phyloP scores from a whole-genome alignment of 2,329 filamentous ascomycete species.

The Ophiostoma himal-ulmi region DNA sequence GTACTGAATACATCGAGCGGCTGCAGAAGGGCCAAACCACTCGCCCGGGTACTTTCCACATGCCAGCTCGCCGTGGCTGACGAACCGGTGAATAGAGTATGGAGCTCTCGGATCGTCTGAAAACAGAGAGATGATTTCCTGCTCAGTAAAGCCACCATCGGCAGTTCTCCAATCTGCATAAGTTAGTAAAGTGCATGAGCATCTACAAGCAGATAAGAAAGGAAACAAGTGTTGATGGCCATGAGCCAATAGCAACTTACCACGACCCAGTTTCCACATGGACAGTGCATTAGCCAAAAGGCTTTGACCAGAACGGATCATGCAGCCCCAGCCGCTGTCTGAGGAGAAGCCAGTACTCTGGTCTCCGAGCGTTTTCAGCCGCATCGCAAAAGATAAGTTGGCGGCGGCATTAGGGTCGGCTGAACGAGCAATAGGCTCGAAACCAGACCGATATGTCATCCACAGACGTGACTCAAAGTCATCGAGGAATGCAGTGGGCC shows the following conservation, averaged over 20 bases:
- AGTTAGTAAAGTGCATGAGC: not conserved
- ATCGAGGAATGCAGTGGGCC: constrained; percentile 79
- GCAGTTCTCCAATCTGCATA: constrained; percentile 66
- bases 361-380: constrained; percentile 73
- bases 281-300: constrained; percentile 80
- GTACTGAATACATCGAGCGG: constrained; percentile 88
- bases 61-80: constrained; percentile 74
- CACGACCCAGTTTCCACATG: constrained; percentile 69
- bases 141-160: constrained; percentile 54
- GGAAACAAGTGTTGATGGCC: not conserved
- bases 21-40: constrained; percentile 98
- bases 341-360: constrained; percentile 72
- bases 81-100: constrained; percentile 93
- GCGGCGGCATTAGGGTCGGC: constrained; percentile 64
- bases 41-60: constrained; percentile 95
- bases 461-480: constrained; percentile 92
- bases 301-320: constrained; percentile 95
- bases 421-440: constrained; percentile 74
- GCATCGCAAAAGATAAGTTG: constrained; percentile 74
- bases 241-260: constrained; percentile 41
- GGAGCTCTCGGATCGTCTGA: constrained; percentile 80
- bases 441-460: constrained; percentile 93
- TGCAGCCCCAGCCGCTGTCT: constrained; percentile 96
- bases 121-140: constrained; percentile 69
- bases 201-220: not conserved